These are phyloP conservation scores for Lipomyces sp. DNA, from an alignment of 805 yeast species.

Conservation along the genomic window DNA sequence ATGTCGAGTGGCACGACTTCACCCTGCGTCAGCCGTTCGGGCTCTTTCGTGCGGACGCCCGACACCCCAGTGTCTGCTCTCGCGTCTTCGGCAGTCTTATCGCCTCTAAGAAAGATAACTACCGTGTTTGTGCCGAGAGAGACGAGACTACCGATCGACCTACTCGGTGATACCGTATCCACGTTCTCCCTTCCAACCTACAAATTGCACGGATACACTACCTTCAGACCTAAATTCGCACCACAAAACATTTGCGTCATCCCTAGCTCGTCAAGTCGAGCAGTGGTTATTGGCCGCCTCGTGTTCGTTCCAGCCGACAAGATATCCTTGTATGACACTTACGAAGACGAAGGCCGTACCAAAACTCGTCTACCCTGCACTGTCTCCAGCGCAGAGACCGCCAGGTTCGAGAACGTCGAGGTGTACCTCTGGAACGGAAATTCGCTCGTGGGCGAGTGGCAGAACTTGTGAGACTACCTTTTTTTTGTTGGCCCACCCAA, in stretches of 20 bases:
- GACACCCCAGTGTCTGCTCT: conserved; percentile 6
- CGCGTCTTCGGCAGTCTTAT: neutral
- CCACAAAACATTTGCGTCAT: conserved; percentile 17
- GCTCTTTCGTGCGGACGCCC: neutral
- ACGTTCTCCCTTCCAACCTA: conserved; percentile 12
- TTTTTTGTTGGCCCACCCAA: too few species aligned
- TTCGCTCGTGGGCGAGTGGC: conserved; percentile 28
- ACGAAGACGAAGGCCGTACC: conserved; percentile 29
- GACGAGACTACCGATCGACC: conserved; percentile 9
- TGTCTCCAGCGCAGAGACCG: conserved; percentile 1
- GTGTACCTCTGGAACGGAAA: conserved; percentile 32
- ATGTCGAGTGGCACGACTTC: neutral
- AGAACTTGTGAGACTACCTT: conserved; percentile 1
- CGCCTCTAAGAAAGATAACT: neutral
- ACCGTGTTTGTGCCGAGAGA: conserved; percentile 21
- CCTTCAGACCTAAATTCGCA: conserved; percentile 19
- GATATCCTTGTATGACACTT: conserved; percentile 17
- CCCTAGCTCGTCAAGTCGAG: neutral
- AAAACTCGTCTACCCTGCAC: conserved; percentile 18
- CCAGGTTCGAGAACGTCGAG: conserved; percentile 5
- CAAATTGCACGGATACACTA: conserved; percentile 12
- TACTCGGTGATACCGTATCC: conserved; percentile 4
- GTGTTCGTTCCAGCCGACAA: conserved; percentile 5
- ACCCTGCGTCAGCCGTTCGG: neutral
- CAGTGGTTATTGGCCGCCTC: conserved; percentile 14